Evolutionary conservation across 2,329 filamentous ascomycete genomes (phyloP), one percentile per base, ranked within the genome.

Genomic region (Fusarium musae): DNA sequence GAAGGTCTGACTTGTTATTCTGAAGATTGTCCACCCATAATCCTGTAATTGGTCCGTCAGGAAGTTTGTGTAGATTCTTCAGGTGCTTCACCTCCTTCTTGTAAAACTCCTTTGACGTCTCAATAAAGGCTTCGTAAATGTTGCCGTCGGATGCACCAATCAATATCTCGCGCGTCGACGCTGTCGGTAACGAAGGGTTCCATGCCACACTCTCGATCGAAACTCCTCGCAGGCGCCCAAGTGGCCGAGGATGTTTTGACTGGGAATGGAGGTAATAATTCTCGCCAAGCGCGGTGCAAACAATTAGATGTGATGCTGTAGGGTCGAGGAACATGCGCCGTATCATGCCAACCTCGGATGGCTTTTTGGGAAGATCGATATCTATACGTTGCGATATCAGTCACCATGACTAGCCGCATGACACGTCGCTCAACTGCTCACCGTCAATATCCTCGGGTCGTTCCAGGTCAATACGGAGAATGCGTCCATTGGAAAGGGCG

Each of bases 181-280:
- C 94, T 13, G 96, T 98, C 9, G 96, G 96, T 53, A 96, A 86
- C 6, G 94, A 95, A 3, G 96, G 95, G 78, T 97, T 98, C 96
- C 96, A 99, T 40, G 96, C 95, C 69, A 99, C 88, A 71, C 93
- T 93, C 82, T 98, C 95, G 66, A 99, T 94, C 13, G 90, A 87
- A 19, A 98, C 94, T 34, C 94, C 94, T 76, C 96, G 96, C 59
- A 99, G 84, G 63, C 94, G 90, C 19, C 93, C 91, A 40, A 99
- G 86, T 12, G 92, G 89, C 72, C 96, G 94, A 5, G 96, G 95
- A 74, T 95, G 93, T 75, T 94, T 93, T 39, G 95, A 96, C 81
- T 98, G 96, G 16, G 95, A 96, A 82, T 99, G 96, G 15, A 99
- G 92, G 83, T 99, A 99, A 85, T 95, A 99, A 84, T 97, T 98